Conservation (phyloP, 805 yeast species). For the Sugiyamaella floridensis region DNA sequence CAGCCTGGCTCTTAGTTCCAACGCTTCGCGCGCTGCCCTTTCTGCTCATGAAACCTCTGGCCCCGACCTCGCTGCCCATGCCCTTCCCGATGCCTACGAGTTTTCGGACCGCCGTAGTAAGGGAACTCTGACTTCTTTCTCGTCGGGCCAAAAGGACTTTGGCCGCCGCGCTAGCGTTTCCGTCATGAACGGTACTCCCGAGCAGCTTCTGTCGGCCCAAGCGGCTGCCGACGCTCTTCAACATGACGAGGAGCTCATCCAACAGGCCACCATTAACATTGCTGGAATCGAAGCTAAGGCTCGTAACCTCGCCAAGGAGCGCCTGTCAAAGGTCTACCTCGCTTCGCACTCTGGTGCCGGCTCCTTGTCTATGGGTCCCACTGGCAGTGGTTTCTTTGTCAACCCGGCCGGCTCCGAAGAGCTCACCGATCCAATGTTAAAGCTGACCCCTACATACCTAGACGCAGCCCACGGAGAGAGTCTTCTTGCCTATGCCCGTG, state of each 20-base stretch:
- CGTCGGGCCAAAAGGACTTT: constrained; percentile 1
- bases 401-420: constrained; percentile 11
- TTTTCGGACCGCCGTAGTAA: constrained; percentile 22
- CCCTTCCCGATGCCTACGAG: constrained; percentile 31
- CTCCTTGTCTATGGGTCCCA: constrained; percentile 14
- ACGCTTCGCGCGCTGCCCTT: constrained; percentile 30
- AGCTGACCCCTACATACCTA: constrained; percentile 14
- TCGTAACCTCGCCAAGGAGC: constrained; percentile 26
- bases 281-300: constrained; percentile 27
- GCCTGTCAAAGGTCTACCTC: constrained; percentile 23
- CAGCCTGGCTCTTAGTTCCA: constrained; percentile 4
- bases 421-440: constrained; percentile 12
- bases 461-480: constrained; percentile 27
- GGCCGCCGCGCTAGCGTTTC: constrained; percentile 11
- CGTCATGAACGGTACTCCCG: constrained; percentile 5
- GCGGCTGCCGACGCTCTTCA: constrained; percentile 1
- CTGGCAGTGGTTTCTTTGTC: constrained; percentile 19
- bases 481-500: constrained; percentile 45
- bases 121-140: background rate
- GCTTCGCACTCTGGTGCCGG: constrained; percentile 16
- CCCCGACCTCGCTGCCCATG: constrained; percentile 28
- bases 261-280: constrained; percentile 5
- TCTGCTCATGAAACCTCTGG: constrained; percentile 27
- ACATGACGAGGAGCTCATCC: background rate
- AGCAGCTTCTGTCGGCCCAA: constrained; percentile 2